A percentile compares a stretch with the other conserved stretches of the same genome.
Conservation (phyloP, 2,329 filamentous ascomycete genomes). For the Trichothecium roseum region DNA sequence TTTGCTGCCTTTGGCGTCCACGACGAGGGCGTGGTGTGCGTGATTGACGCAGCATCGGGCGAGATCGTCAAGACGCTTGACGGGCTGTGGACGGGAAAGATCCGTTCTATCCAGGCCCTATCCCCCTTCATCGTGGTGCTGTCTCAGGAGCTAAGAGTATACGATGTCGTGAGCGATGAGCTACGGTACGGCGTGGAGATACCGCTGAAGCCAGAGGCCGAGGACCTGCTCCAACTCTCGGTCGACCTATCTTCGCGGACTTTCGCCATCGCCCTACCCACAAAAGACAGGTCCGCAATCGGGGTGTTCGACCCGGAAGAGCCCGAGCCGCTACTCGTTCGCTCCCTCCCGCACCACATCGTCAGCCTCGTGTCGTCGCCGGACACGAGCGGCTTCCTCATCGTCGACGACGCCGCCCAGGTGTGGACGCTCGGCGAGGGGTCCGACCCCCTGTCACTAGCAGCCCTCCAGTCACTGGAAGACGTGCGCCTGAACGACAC, state of each 20-base stretch:
- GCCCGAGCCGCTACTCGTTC: conserved; percentile 47
- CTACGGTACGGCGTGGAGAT: conserved; percentile 57
- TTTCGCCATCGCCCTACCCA: conserved; percentile 51
- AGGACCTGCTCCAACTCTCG: conserved; percentile 54
- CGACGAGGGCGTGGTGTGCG: conserved; percentile 54
- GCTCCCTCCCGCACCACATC: conserved; percentile 46
- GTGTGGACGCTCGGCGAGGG: conserved; percentile 54
- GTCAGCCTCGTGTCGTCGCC: conserved; percentile 56
- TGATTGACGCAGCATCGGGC: conserved; percentile 66
- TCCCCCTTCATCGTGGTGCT: conserved; percentile 66
- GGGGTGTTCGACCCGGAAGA: conserved; percentile 57
- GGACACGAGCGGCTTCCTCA: conserved; percentile 60
- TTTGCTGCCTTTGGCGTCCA: conserved; percentile 51
- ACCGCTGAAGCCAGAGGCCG: conserved; percentile 25
- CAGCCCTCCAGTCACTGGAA: conserved; percentile 43
- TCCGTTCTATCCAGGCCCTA: conserved; percentile 61
- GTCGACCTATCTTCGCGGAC: conserved; percentile 55
- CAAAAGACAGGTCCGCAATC: conserved; percentile 36
- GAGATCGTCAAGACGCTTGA: conserved; percentile 55
- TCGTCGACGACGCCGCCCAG: conserved; percentile 66
- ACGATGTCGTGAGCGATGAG: conserved; percentile 73
- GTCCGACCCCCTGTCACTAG: conserved; percentile 40
- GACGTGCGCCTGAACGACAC: conserved; percentile 38
- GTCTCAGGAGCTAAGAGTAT: conserved; percentile 64
- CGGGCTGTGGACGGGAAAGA: conserved; percentile 53